Evolutionary conservation across 2,329 filamentous ascomycete genomes (phyloP), one percentile per base, ranked within the genome.

Genomic region (Curvularia spicifera): DNA sequence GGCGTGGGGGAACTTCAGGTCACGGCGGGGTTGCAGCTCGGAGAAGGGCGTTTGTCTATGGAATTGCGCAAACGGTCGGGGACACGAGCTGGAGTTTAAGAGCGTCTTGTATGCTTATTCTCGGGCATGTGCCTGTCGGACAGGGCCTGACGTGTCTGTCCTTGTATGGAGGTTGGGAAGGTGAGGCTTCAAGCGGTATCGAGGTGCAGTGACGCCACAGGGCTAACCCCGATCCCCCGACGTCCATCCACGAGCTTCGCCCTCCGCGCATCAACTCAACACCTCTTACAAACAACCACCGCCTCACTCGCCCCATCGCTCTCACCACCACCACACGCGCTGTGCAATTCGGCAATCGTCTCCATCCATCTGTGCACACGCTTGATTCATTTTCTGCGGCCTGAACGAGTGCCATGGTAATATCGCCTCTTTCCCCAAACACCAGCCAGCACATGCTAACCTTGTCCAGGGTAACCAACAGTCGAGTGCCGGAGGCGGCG

Each of bases 401-500:
- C 50, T 71, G 65, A 68, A 58, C 57, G 60, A 54, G 71, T 61
- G 66, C 57, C 70, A 76, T 76, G 74, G 74, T 76, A 63, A 68
- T 68, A 59, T 61, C 50, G 66, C 62, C 65, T 57, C 62, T 58
- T 51, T 56, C 51, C 58, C 54, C 53, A 56, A 62, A 48, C 57
- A 55, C 56, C 53, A 55, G 49, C 52, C 24, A 54, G 40, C 26
- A 47, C 79, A 82, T 83, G 61, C 69, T 77, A 60, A 77, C 50
- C 33, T 45, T 61, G 29, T 51, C 67, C 50, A 93, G 90, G 90
- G 90, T 84, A 89, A 91, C 81, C 89, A 89, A 70, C 90, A 96
- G 79, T 97, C 93, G 78, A 91, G 91, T 75, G 90, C 96, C 82
- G 92, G 91, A 71, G 84, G 85, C 56, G 84, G 85, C 56, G 86